A percentile compares a stretch with the other conserved stretches of the same genome.
Conservation (phyloP, 106 monocot genomes). For the Chionographis japonica region DNA sequence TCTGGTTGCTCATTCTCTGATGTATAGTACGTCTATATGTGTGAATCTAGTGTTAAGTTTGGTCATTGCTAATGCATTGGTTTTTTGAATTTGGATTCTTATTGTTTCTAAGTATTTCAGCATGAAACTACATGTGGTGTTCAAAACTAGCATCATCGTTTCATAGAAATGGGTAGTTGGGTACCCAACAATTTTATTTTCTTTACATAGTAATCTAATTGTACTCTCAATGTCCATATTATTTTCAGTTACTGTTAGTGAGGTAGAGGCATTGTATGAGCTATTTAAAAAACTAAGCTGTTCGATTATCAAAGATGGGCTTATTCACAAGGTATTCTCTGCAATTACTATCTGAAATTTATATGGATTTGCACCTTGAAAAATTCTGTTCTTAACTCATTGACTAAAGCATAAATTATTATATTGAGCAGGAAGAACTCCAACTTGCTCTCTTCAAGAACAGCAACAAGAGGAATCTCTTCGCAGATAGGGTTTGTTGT, state of each 20-base stretch:
- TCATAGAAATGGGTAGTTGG: no score
- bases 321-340: conserved; percentile 54
- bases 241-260: conserved; percentile 38
- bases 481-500: conserved; percentile 66
- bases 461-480: conserved; percentile 68
- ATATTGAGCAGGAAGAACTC: conserved; percentile 73
- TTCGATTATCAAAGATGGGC: conserved; percentile 43
- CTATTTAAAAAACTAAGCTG: conserved; percentile 45
- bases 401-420: neutral
- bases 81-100: no score
- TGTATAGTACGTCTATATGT: no score
- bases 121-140: no score
- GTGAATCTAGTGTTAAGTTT: no score
- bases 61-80: no score
- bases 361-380: neutral
- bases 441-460: conserved; percentile 82
- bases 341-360: neutral
- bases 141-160: no score
- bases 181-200: neutral
- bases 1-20: neutral
- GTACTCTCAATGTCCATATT: neutral
- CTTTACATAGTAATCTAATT: neutral
- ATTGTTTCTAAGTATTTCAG: no score
- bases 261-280: conserved; percentile 53
- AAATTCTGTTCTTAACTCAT: neutral